These are phyloP conservation scores for Sporothrix pseudoabietina DNA, from an alignment of 2,329 filamentous ascomycete genomes.

Conservation along the genomic window DNA sequence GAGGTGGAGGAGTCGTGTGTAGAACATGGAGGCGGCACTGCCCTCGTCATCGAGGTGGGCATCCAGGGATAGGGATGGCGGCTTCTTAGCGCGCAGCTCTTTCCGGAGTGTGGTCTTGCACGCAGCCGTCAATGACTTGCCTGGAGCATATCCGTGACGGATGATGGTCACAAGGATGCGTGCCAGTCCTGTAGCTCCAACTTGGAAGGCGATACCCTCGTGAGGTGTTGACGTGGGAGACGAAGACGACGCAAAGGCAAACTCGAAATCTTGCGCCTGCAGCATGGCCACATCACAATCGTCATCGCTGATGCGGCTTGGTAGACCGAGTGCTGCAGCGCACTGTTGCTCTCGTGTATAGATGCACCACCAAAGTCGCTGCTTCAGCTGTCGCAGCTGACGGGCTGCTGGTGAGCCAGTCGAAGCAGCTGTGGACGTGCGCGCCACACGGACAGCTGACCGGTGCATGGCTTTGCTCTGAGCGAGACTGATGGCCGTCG, in stretches of 20 bases:
- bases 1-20: background rate
- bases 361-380: background rate
- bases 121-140: background rate
- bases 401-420: background rate
- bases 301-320: background rate
- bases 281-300: conserved; percentile 3
- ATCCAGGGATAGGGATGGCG: background rate
- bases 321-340: background rate
- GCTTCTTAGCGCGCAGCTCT: background rate
- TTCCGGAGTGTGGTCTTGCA: background rate
- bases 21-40: background rate
- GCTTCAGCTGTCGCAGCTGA: background rate
- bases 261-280: background rate
- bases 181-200: background rate
- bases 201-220: background rate
- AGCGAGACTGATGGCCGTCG: background rate
- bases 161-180: background rate
- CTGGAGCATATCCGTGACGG: background rate
- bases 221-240: background rate
- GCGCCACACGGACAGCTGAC: background rate
- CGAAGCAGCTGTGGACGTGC: background rate
- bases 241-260: background rate
- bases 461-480: conserved; percentile 17
- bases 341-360: conserved; percentile 6
- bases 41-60: background rate